These are phyloP conservation scores for Starmerella tilneyi DNA, from an alignment of 805 yeast genomes.

Conservation along the genomic window DNA sequence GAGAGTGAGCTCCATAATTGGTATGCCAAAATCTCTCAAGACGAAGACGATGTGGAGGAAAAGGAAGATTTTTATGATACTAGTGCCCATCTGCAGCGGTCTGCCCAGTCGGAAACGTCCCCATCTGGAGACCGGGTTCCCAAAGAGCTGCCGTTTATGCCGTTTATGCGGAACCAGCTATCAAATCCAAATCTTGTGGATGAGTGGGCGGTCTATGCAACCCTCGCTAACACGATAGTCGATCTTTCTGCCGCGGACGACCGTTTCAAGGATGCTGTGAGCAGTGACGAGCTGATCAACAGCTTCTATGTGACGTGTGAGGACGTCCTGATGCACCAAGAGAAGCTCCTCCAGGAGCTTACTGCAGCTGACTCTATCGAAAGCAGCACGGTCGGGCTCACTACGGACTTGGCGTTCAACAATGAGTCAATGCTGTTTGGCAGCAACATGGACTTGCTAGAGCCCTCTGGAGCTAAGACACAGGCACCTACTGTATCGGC, in stretches of 20 bases:
- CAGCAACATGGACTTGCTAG: conserved; percentile 10
- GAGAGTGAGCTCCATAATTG: conserved; percentile 53
- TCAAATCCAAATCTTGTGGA: conserved; percentile 33
- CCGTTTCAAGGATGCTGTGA: neutral
- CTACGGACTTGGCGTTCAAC: conserved; percentile 15
- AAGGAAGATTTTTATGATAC: neutral
- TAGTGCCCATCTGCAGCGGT: neutral
- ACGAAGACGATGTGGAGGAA: neutral
- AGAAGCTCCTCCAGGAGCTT: conserved; percentile 9
- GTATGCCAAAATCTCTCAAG: conserved; percentile 52
- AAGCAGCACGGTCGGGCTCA: conserved; percentile 12
- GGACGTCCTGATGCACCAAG: conserved; percentile 10
- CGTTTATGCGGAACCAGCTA: conserved; percentile 27
- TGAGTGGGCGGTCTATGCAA: conserved; percentile 28
- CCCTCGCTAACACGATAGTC: conserved; percentile 21
- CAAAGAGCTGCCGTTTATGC: conserved; percentile 22
- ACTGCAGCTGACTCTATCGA: conserved; percentile 27
- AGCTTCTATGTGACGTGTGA: conserved; percentile 17
- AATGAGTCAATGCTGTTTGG: conserved; percentile 21
- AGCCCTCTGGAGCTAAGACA: neutral
- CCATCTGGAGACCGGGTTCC: conserved; percentile 21
- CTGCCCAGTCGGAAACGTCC: neutral
- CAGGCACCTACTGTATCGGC: neutral
- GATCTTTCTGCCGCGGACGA: neutral
- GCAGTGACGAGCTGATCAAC: conserved; percentile 13